These are phyloP conservation scores for Chimonanthus salicifolius DNA, from an alignment of 164 flowering plant species.

Conservation along the genomic window DNA sequence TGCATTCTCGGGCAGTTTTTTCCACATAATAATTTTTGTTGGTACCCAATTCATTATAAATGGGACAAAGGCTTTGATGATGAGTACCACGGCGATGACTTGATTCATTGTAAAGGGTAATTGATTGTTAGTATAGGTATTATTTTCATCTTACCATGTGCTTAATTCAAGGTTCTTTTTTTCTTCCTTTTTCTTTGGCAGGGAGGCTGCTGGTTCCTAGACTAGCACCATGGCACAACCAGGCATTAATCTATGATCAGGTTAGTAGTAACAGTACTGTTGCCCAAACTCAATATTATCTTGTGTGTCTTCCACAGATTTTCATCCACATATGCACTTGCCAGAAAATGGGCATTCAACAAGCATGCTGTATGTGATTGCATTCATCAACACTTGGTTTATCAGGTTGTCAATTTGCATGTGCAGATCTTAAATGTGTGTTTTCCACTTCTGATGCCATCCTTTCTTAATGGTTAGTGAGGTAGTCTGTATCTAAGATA, in stretches of 20 bases:
- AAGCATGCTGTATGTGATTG: no score
- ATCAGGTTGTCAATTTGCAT: no score
- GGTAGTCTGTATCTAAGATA: no score
- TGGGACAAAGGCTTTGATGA: no score
- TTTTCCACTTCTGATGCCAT: no score
- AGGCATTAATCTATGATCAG: constrained; percentile 1
- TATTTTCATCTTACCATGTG: background rate
- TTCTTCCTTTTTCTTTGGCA: background rate
- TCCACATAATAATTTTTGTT: background rate
- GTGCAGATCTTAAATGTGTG: no score
- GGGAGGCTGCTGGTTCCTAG: constrained; percentile 4
- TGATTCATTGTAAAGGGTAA: no score
- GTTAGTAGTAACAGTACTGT: background rate
- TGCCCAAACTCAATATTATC: background rate
- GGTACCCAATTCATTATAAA: no score
- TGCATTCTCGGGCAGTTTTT: background rate
- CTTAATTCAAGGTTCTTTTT: background rate
- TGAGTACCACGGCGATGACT: no score
- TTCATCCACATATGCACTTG: background rate
- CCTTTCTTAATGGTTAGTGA: no score
- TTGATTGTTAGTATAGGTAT: background rate
- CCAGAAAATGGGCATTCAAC: no score
- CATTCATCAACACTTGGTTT: no score
- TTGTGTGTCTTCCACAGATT: background rate
- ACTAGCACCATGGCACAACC: constrained; percentile 1